Base-by-base conservation (phyloP, 345 rosid genomes). In the Sonneratia alba region DNA sequence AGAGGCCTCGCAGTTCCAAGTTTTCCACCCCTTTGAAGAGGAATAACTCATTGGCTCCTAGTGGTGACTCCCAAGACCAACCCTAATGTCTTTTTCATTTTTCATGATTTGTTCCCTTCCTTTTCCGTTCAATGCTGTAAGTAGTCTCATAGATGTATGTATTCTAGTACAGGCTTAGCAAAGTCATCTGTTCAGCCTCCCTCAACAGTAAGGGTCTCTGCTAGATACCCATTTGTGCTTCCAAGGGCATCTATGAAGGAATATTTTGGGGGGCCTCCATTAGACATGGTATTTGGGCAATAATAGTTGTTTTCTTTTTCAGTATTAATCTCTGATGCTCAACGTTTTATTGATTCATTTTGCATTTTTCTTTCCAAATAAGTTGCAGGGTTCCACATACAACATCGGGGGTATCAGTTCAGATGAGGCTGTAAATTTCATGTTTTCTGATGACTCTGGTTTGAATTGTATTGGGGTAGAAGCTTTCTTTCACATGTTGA, bases 1-100 rank as follows among this genome's bases (percentile, higher is more conserved):
- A 92, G 84, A 89, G 79, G 83, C 97, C 99, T 19, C 86, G 96
- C 61, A 83, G 72, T 80, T 85, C 93, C 57, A 81, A 84, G 71
- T 85, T 87, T 76, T 81, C 78, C 43, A 74, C 89, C 61, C 93
- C 97, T 73, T 75, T 87, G 82, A 85, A 78, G 74, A 82, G 75
- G 71, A 83, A 76, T 81, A 38, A 51, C 77, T 70, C 81, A 57
- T 76, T 47, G 67, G 71, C 76, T 75, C 75, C 80, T 37, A 83
- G 75, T 75, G 97, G 97, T 95, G 85, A 78, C 45, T 61, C 75
- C 37, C n/a, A 32, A 13, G 57, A 74, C 69, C 71, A 72, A 38
- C 66, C 66, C 69, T 67, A 4, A 43, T 83, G 62, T 71, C 66
- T 34, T 10, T 62, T 34, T 13, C 38, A 10, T 62, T 34, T 62